Conservation (phyloP, 1,139 yeast genomes). For the Geotrichum klebahnii region DNA sequence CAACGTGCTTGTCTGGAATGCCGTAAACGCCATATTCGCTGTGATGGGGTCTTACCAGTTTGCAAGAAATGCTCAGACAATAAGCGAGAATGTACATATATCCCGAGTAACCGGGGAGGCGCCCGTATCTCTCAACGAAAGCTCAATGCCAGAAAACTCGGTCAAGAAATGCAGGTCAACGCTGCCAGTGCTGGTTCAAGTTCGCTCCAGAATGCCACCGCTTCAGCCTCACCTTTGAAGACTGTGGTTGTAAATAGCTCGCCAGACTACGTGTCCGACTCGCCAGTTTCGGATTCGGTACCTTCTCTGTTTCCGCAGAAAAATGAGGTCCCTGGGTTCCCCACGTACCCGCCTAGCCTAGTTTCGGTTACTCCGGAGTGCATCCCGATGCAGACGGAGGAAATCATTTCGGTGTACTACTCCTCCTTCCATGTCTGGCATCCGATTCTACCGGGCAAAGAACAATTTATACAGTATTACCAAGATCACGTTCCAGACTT, state of each 20-base stretch:
- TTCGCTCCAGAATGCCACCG: no score
- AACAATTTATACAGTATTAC: constrained; percentile 9
- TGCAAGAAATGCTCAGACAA: constrained; percentile 20
- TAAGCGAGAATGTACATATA: constrained; percentile 17
- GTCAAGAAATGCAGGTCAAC: not conserved
- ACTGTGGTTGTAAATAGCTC: no score
- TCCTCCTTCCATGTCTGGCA: constrained; percentile 17
- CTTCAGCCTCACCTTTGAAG: no score
- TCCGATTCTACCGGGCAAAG: constrained; percentile 19
- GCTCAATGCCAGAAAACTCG: not conserved
- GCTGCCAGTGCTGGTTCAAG: not conserved
- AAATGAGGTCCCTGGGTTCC: no score
- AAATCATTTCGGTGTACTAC: constrained; percentile 17
- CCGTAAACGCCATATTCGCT: constrained; percentile 20
- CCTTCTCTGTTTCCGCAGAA: no score
- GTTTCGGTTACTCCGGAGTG: not conserved
- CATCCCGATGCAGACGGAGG: constrained; percentile 11
- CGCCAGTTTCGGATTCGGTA: no score
- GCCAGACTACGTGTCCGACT: no score
- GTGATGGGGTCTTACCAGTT: constrained; percentile 22
- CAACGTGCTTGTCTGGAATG: constrained; percentile 22
- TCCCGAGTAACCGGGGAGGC: constrained; percentile 22
- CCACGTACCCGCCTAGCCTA: not conserved
- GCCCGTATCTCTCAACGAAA: constrained; percentile 19
- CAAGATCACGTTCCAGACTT: constrained; percentile 13